phyloP scores from a whole-genome alignment of 306 rosid genomes.

The Sindora glabra region DNA sequence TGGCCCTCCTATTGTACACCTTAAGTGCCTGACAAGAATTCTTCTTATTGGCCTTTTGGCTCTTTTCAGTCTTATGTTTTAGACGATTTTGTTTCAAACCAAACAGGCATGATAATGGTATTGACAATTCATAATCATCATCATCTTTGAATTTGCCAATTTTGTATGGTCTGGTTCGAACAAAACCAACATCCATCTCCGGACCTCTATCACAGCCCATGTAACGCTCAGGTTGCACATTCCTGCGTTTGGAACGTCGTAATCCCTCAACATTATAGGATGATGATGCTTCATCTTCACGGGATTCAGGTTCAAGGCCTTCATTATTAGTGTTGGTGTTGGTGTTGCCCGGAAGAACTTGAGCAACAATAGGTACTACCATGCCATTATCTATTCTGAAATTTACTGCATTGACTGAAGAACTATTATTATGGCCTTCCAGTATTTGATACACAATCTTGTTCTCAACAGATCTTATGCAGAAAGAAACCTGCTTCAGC shows the following conservation, averaged over 20 bases:
- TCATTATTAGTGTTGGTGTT: slow-evolving; percentile 11
- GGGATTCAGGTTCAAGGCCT: slow-evolving; percentile 9
- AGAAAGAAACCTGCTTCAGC: slow-evolving; percentile 48
- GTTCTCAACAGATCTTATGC: slow-evolving; percentile 52
- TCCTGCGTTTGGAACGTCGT: slow-evolving; percentile 83
- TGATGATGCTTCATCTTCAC: slow-evolving; percentile 24
- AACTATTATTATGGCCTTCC: slow-evolving; percentile 18
- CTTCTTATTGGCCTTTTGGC: slow-evolving; percentile 10
- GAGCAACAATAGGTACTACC: slow-evolving; percentile 37
- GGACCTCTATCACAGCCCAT: slow-evolving; percentile 45
- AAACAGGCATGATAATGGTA: slow-evolving; percentile 53
- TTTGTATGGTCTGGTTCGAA: slow-evolving; percentile 47
- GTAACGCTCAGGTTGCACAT: slow-evolving; percentile 80
- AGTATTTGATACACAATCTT: slow-evolving; percentile 67
- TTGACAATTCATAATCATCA: slow-evolving; percentile 46
- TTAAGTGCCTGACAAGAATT: slow-evolving; percentile 9
- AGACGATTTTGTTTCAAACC: slow-evolving; percentile 11
- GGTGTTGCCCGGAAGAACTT: slow-evolving; percentile 25
- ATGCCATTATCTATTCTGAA: slow-evolving; percentile 46
- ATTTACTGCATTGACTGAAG: slow-evolving; percentile 34
- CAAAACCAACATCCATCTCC: slow-evolving; percentile 51
- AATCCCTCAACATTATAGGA: slow-evolving; percentile 32
- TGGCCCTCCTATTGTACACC: slow-evolving; percentile 19
- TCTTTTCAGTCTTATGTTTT: background rate
- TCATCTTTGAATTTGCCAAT: slow-evolving; percentile 12